Conservation (phyloP, 1,284 basidiomycete genomes). For the Cryptococcus neoformans region DNA sequence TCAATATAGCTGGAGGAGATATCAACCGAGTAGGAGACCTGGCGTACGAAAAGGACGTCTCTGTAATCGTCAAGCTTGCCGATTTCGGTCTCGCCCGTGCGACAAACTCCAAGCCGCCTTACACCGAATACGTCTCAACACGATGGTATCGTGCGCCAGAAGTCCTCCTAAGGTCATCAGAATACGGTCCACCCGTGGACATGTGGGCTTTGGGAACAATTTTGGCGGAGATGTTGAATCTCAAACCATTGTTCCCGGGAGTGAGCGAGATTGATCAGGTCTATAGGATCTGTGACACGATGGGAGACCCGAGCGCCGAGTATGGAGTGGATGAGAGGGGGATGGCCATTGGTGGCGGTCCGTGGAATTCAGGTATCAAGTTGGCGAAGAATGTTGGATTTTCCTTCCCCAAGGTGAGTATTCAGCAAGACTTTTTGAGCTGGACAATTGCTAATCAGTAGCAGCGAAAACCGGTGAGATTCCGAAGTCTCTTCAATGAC, state of each 20-base stretch:
- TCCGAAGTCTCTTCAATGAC: conserved; percentile 74
- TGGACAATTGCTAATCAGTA: not conserved
- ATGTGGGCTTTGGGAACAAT: conserved; percentile 99
- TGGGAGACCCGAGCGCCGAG: conserved; percentile 86
- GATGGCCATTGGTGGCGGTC: conserved; percentile 74
- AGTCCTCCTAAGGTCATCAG: conserved; percentile 82
- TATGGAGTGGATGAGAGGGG: conserved; percentile 75
- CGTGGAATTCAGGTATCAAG: conserved; percentile 79
- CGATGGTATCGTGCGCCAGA: conserved; percentile 99
- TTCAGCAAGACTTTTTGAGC: not conserved
- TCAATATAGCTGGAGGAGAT: conserved; percentile 26
- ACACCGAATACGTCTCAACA: conserved; percentile 98
- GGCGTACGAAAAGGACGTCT: conserved; percentile 79
- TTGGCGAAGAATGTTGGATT: conserved; percentile 87
- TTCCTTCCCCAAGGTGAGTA: conserved; percentile 74
- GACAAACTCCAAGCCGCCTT: conserved; percentile 83
- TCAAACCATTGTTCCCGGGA: conserved; percentile 98
- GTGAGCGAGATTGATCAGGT: conserved; percentile 92
- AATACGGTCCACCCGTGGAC: conserved; percentile 96
- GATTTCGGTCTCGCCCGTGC: conserved; percentile 97
- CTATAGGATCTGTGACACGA: conserved; percentile 78
- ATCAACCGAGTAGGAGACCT: conserved; percentile 10
- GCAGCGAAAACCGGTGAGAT: conserved; percentile 71
- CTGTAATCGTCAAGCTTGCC: conserved; percentile 95
- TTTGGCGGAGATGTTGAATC: conserved; percentile 91